Conservation (phyloP, 164 flowering plant species). For the Vitis vinifera region DNA sequence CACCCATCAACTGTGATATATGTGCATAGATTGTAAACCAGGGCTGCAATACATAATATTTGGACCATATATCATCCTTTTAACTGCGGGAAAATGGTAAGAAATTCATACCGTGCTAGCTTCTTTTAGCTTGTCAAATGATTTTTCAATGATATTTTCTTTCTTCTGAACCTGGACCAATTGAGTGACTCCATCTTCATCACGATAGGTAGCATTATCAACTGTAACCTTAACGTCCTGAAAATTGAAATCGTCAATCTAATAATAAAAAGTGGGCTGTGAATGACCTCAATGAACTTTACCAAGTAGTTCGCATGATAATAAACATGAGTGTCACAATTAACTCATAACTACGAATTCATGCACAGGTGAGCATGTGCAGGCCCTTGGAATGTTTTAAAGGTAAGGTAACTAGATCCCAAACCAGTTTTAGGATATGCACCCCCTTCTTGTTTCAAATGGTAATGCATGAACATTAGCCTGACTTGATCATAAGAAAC, state of each 20-base stretch:
- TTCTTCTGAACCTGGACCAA: slow-evolving; percentile 57
- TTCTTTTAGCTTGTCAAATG: slow-evolving; percentile 78
- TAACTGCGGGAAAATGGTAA: slow-evolving; percentile 1
- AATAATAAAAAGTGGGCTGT: neutral
- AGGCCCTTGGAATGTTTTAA: no score
- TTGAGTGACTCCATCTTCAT: slow-evolving; percentile 23
- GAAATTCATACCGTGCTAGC: slow-evolving; percentile 65
- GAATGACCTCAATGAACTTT: neutral
- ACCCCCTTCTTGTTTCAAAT: no score
- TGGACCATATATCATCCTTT: neutral
- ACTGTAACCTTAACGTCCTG: slow-evolving; percentile 42
- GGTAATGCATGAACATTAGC: no score
- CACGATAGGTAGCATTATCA: slow-evolving; percentile 19
- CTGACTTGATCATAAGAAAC: no score
- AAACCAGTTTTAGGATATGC: no score
- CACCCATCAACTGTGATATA: no score
- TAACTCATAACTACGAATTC: no score
- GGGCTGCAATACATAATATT: neutral
- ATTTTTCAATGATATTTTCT: slow-evolving; percentile 62
- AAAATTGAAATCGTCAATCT: neutral
- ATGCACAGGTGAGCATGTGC: no score
- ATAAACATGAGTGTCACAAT: neutral
- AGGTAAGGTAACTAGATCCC: no score
- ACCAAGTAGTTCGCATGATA: neutral
- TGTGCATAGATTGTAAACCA: neutral